Evolutionary conservation across 805 yeast genomes (phyloP).

Genomic region (Yarrowia osloensis): DNA sequence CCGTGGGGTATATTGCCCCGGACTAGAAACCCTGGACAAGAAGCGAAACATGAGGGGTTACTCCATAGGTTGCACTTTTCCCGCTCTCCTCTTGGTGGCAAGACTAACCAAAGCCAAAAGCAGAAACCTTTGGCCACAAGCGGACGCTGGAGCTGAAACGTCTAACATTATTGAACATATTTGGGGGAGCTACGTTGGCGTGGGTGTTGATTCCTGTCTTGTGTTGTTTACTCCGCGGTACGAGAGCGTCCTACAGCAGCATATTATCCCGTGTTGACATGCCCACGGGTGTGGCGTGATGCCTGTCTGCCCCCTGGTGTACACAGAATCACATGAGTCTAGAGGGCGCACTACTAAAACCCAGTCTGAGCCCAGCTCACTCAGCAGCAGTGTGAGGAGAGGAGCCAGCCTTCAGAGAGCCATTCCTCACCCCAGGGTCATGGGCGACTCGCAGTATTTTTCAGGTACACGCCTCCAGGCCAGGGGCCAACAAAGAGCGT

Average conservation of each 20-base stretch:
- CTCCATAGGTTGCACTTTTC: not conserved
- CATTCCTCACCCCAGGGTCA: not conserved
- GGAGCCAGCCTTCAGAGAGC: not conserved
- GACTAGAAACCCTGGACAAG: not conserved
- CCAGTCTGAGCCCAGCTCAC: not conserved
- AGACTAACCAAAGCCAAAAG: constrained; percentile 11
- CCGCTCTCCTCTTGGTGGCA: not conserved
- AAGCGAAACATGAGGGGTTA: not conserved
- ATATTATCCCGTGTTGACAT: not conserved
- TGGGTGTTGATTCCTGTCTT: not conserved
- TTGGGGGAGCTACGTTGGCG: not conserved
- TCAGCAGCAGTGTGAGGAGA: not conserved
- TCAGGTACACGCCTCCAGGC: constrained; percentile 7
- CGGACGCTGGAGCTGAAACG: not conserved
- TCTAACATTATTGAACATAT: constrained; percentile 1
- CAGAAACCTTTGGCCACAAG: constrained; percentile 1
- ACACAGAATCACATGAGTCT: not conserved
- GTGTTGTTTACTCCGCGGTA: not conserved
- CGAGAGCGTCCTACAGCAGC: not conserved
- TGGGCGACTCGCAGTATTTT: not conserved
- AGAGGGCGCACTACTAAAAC: not conserved
- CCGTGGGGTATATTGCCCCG: not conserved
- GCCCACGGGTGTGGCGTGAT: not conserved
- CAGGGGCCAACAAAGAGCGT: constrained; percentile 16
- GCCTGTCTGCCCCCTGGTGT: no score